Evolutionary conservation across 148 eudicot species (phyloP).

Genomic region (Nyssa sinensis): DNA sequence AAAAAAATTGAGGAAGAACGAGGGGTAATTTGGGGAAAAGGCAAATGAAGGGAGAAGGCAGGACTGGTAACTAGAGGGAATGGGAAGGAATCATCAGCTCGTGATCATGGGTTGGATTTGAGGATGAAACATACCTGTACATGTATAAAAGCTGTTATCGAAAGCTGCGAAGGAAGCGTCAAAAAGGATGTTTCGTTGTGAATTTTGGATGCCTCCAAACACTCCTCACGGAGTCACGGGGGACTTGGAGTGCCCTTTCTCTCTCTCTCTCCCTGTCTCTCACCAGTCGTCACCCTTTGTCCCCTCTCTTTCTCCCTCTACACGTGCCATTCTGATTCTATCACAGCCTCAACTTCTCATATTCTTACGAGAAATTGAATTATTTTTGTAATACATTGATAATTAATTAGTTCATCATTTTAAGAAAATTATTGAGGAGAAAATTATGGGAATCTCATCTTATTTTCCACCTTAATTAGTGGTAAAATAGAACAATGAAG

Average conservation of each 20-base stretch:
- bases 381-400: no score
- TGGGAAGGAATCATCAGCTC: constrained; percentile 50
- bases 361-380: no score
- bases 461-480: no score
- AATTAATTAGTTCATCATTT: no score
- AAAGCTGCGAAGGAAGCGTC: constrained; percentile 51
- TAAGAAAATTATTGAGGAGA: no score
- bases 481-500: no score
- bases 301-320: constrained; percentile 37
- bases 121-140: constrained; percentile 19
- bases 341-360: constrained; percentile 9
- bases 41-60: no score
- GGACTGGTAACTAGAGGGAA: neutral
- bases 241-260: constrained; percentile 33
- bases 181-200: constrained; percentile 41
- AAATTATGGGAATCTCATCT: no score
- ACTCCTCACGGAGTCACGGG: constrained; percentile 97
- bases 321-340: constrained; percentile 47
- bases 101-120: constrained; percentile 51
- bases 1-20: neutral
- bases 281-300: constrained; percentile 47
- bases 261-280: constrained; percentile 12
- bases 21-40: neutral
- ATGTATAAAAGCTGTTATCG: constrained; percentile 35
- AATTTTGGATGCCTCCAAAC: constrained; percentile 70